Percentiles rank a stretch among this genome's conserved stretches.
Conservation (phyloP, 202 grass and related monocot genomes). For the Cymbopogon flexuosus region DNA sequence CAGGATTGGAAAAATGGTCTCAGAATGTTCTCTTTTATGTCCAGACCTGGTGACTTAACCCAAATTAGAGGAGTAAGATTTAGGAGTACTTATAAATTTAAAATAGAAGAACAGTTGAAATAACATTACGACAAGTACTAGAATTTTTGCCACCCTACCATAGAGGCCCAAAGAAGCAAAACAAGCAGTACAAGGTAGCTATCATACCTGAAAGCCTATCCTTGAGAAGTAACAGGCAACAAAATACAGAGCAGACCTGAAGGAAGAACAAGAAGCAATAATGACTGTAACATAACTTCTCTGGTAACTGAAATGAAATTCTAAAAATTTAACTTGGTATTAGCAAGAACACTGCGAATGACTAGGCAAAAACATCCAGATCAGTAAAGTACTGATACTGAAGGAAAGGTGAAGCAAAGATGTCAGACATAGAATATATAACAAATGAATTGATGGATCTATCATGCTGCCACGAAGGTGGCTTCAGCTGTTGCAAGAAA, state of each 20-base stretch:
- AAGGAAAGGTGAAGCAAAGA: conserved; percentile 16
- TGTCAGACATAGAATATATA: neutral
- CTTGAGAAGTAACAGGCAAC: conserved; percentile 82
- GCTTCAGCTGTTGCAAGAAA: neutral
- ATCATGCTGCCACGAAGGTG: neutral
- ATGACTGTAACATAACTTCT: conserved; percentile 22
- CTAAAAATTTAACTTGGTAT: conserved; percentile 22
- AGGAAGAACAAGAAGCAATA: conserved; percentile 15
- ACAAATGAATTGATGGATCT: neutral
- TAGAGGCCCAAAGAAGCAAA: neutral
- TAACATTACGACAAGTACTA: neutral
- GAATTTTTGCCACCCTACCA: neutral
- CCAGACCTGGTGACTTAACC: neutral
- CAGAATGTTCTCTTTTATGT: conserved; percentile 3
- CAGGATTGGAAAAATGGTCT: neutral
- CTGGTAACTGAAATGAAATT: conserved; percentile 15
- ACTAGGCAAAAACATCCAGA: neutral
- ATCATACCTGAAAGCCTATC: conserved; percentile 69
- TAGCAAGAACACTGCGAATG: conserved; percentile 15
- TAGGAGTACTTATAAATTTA: conserved; percentile 12
- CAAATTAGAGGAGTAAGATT: neutral
- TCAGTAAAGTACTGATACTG: neutral
- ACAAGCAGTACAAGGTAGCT: conserved; percentile 24
- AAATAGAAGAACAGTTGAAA: neutral
- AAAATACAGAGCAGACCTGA: conserved; percentile 81